phyloP scores from a whole-genome alignment of 2,329 filamentous ascomycete genomes.

The Calonectria pauciramosa region DNA sequence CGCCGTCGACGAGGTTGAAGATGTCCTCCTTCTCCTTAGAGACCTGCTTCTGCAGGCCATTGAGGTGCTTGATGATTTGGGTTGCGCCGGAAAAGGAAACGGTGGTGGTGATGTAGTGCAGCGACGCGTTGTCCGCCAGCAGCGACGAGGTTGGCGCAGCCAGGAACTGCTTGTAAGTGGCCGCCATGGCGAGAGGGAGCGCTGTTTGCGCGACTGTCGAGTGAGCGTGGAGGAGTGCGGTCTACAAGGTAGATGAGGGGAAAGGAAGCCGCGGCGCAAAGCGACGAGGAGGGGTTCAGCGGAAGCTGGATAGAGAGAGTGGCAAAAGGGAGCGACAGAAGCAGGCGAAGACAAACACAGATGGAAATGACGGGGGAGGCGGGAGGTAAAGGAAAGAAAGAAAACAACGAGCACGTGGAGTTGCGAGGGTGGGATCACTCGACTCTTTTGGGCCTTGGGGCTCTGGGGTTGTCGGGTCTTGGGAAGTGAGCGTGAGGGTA shows the following conservation, averaged over 20 bases:
- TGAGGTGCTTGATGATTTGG: conserved; percentile 87
- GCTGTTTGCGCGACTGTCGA: conserved; percentile 32
- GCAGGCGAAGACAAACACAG: not conserved
- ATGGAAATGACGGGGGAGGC: conserved; percentile 21
- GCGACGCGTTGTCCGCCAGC: conserved; percentile 75
- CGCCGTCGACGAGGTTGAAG: conserved; percentile 79
- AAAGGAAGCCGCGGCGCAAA: conserved; percentile 27
- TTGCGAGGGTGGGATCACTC: conserved; percentile 37
- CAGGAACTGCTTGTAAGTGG: conserved; percentile 80
- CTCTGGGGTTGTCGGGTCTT: conserved; percentile 11
- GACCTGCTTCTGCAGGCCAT: conserved; percentile 77
- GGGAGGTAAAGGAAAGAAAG: conserved; percentile 33
- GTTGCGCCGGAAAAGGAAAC: conserved; percentile 78
- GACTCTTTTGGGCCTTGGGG: conserved; percentile 19
- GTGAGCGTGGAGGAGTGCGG: conserved; percentile 22
- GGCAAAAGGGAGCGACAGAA: conserved; percentile 12
- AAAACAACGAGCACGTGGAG: conserved; percentile 48
- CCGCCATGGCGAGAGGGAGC: conserved; percentile 53
- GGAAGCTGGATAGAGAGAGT: conserved; percentile 6
- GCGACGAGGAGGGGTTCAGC: conserved; percentile 26
- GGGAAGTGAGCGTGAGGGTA: not conserved
- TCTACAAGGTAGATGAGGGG: conserved; percentile 1
- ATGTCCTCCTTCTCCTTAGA: conserved; percentile 87
- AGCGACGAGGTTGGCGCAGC: conserved; percentile 73
- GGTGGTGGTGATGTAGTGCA: conserved; percentile 93